phyloP scores from a whole-genome alignment of 2,329 filamentous ascomycete species.

The Helicocarpus griseus region DNA sequence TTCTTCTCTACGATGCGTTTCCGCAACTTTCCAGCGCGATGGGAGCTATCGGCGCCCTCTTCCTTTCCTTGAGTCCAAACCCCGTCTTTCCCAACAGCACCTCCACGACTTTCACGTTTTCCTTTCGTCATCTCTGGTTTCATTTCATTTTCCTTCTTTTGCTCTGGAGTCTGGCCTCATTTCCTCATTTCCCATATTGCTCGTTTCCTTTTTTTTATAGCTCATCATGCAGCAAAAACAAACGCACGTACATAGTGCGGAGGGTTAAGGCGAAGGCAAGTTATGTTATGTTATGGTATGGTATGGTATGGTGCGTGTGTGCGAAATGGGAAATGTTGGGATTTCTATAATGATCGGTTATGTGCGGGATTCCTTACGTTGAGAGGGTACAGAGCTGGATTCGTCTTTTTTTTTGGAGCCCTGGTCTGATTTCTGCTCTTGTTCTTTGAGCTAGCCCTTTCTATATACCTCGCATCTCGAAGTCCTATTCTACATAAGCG shows the following conservation, averaged over 20 bases:
- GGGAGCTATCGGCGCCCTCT: not conserved
- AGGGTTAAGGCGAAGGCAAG: no score
- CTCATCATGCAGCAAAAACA: not conserved
- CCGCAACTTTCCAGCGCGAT: not conserved
- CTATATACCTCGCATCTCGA: not conserved
- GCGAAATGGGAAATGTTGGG: no score
- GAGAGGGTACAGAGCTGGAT: no score
- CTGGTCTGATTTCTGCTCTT: not conserved
- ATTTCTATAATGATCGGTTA: not conserved
- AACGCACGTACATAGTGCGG: no score
- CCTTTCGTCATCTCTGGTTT: not conserved
- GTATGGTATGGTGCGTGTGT: no score
- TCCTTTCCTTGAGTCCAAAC: not conserved
- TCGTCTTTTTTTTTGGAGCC: not conserved
- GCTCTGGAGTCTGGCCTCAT: no score
- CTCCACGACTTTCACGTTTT: not conserved
- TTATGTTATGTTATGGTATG: no score
- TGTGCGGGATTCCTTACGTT: not conserved
- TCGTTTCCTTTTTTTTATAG: not conserved
- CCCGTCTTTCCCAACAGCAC: not conserved
- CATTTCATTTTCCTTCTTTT: not conserved
- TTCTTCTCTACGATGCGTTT: not conserved
- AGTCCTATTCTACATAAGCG: no score
- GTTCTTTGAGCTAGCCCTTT: not conserved
- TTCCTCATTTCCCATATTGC: not conserved